phyloP scores from a whole-genome alignment of 331 rosid genomes.

The Quercus lobata region DNA sequence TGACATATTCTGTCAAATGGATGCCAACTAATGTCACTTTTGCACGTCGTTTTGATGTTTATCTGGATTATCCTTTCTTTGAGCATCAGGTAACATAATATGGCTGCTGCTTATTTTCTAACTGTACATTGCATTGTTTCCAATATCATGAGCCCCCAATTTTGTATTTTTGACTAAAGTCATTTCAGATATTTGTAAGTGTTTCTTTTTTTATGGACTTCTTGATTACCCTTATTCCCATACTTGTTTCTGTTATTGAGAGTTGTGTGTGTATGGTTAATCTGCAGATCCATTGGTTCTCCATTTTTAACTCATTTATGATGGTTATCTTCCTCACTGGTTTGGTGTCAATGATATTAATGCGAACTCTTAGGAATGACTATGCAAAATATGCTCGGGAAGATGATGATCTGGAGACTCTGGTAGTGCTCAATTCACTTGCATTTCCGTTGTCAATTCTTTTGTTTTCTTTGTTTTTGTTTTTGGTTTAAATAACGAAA shows the following conservation, averaged over 20 bases:
- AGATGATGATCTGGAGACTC: conserved; percentile 94
- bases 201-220: background rate
- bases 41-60: conserved; percentile 91
- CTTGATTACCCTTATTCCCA: conserved; percentile 14
- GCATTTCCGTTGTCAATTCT: background rate
- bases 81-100: conserved; percentile 81
- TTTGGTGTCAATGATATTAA: conserved; percentile 96
- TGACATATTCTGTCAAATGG: conserved; percentile 94
- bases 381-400: conserved; percentile 99
- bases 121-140: background rate
- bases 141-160: background rate
- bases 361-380: conserved; percentile 98
- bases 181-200: background rate
- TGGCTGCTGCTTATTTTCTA: background rate
- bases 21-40: conserved; percentile 62
- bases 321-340: conserved; percentile 99
- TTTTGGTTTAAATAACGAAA: too few relatives aligned
- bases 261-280: conserved; percentile 21
- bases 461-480: too few relatives aligned
- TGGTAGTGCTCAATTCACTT: conserved; percentile 48
- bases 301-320: conserved; percentile 97
- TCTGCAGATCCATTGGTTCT: conserved; percentile 98
- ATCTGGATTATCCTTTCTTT: conserved; percentile 94
- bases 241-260: conserved; percentile 16
- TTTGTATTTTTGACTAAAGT: conserved; percentile 7